Conservation (phyloP, 345 rosid species). For the Xanthoceras sorbifolium region DNA sequence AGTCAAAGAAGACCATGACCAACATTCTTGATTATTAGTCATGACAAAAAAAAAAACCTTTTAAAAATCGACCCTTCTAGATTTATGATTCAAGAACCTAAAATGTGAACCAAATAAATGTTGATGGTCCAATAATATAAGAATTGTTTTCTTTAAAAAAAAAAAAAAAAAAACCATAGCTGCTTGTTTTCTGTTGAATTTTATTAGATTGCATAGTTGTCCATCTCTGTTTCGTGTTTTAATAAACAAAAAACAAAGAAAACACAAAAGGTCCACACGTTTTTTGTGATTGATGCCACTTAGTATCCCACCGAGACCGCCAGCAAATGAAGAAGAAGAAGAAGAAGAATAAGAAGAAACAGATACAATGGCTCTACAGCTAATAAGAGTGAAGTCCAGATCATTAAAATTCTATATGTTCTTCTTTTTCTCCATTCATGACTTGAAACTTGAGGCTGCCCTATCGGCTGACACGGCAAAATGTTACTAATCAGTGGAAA, state of each 20-base stretch:
- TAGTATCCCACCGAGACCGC: slow-evolving; percentile 20
- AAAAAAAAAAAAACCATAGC: neutral
- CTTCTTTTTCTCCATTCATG: slow-evolving; percentile 4
- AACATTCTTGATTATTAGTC: neutral
- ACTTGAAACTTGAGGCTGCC: slow-evolving; percentile 9
- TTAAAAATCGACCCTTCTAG: neutral
- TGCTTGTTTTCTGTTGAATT: too few species aligned
- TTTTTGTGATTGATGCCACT: neutral
- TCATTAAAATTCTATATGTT: neutral
- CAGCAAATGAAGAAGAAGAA: neutral
- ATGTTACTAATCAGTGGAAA: neutral
- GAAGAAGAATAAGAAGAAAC: neutral
- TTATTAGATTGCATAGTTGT: too few species aligned
- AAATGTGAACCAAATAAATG: slow-evolving; percentile 35
- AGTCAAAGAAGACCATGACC: slow-evolving; percentile 4
- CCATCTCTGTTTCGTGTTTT: too few species aligned
- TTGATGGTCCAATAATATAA: slow-evolving; percentile 1
- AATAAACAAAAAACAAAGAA: too few species aligned
- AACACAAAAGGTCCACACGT: slow-evolving; percentile 31
- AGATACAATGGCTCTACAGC: neutral
- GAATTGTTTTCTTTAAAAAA: too few species aligned
- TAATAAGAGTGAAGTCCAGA: neutral
- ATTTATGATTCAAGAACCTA: slow-evolving; percentile 20
- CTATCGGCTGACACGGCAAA: neutral
- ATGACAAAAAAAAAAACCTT: slow-evolving; percentile 26